Percentiles rank a stretch among this genome's conserved stretches.
Conservation (phyloP, 257 asterid genomes). For the Euphrasia confusa region DNA sequence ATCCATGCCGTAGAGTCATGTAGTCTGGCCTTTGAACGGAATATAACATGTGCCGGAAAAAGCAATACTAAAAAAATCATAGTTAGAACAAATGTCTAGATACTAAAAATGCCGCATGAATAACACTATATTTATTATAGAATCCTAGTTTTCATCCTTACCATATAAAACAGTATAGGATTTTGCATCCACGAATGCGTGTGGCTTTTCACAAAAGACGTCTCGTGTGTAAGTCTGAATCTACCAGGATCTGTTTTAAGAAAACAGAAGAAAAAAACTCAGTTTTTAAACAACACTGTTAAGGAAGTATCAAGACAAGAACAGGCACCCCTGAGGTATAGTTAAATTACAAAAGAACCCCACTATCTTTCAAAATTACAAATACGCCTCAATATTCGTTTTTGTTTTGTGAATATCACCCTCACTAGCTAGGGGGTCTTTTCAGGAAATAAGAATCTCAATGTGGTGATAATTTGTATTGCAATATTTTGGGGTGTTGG, state of each 20-base stretch:
- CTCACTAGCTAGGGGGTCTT: too few relatives aligned
- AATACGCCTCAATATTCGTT: too few relatives aligned
- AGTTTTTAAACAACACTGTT: conserved; percentile 8
- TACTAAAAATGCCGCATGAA: too few relatives aligned
- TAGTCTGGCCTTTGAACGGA: conserved; percentile 84
- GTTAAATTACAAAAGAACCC: too few relatives aligned
- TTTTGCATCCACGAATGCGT: conserved; percentile 57
- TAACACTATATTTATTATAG: not conserved
- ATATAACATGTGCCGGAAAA: conserved; percentile 70
- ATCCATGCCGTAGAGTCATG: conserved; percentile 84
- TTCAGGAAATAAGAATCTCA: too few relatives aligned
- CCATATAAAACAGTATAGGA: conserved; percentile 61
- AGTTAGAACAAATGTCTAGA: too few relatives aligned
- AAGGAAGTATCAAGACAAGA: not conserved
- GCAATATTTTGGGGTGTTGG: too few relatives aligned
- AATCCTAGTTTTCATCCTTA: conserved; percentile 35
- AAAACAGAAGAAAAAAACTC: conserved; percentile 3
- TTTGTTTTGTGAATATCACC: too few relatives aligned
- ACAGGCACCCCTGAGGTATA: too few relatives aligned
- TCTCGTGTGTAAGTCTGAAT: conserved; percentile 90
- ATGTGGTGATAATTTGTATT: too few relatives aligned
- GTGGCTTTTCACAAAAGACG: conserved; percentile 86
- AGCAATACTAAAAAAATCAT: conserved; percentile 48
- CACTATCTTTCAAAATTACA: too few relatives aligned
- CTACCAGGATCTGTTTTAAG: conserved; percentile 56